Evolutionary conservation across 2,329 filamentous ascomycete genomes (phyloP), one percentile per base, ranked within the genome.

Genomic region (Pyricularia sp.): DNA sequence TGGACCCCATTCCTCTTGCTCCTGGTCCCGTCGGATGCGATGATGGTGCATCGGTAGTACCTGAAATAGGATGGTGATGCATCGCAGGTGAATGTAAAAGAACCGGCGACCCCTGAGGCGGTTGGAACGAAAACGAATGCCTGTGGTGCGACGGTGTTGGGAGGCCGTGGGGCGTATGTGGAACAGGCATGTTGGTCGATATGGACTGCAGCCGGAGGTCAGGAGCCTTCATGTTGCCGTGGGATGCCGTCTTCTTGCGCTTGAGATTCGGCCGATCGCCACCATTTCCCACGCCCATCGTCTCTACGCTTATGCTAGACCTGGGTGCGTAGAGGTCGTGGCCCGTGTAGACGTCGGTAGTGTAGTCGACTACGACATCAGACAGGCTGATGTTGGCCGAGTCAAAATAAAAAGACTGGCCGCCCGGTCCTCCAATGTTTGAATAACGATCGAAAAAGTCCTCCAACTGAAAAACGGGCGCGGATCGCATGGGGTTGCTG

Each of bases 381-480:
- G 86, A 80, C 68, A 95, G 86, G 20, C 86, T 90, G 55, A 94
- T 82, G 74, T 93, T 91, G 1, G 91, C 88, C 1, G 90, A 87
- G 73, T 95, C 92, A 68, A 95, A 92, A 5, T 78, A 81, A 72
- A 84, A 86, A 0, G 84, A 82, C 69, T 88, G 84, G 0, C 88
- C 90, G 0, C 87, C 88, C 25, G 81, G 81, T 0, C 84, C 83
- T 0, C 82, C 81, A 64, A 88, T 82, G 69, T 84, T 86, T 0
- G 81, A 79, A 70, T 97, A 97, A 31, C 93, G 85, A 73, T 95
- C 92, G 73, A 95, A 94, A 78, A 96, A 96, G 75, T 95, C 92
- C 72, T 95, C 92, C 17, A 94, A 85, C 71, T 95, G 92, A 74
- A 95, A 94, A 1, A 92, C 90, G 0, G 92, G 90, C 0, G 89